Evolutionary conservation across 306 rosid genomes (phyloP).

Genomic region (Carpinus viminea): DNA sequence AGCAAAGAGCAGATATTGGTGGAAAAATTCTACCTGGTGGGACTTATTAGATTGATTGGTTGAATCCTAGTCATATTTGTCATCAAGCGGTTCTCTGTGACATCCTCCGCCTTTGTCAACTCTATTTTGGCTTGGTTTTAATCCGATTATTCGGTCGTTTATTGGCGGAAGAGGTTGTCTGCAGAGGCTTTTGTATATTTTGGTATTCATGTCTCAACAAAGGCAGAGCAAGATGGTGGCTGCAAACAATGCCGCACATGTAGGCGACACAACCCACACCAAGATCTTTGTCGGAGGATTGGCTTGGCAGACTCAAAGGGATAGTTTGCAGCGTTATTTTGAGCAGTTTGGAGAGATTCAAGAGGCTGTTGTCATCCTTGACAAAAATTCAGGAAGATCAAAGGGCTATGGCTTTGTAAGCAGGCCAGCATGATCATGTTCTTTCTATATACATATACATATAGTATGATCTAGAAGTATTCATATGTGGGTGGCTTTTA

Average conservation of each 20-base stretch:
- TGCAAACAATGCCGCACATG: slow-evolving; percentile 30
- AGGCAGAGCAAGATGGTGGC: slow-evolving; percentile 45
- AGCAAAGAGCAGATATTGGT: slow-evolving; percentile 27
- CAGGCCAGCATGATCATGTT: not conserved
- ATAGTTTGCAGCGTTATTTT: slow-evolving; percentile 43
- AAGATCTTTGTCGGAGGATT: slow-evolving; percentile 67
- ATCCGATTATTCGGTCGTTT: slow-evolving; percentile 1
- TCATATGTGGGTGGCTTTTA: not conserved
- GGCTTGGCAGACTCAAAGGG: slow-evolving; percentile 58
- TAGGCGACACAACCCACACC: slow-evolving; percentile 46
- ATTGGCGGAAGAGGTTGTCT: not conserved
- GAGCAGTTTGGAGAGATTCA: slow-evolving; percentile 62
- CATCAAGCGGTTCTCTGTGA: slow-evolving; percentile 36
- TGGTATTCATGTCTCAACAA: slow-evolving; percentile 34
- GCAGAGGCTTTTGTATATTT: slow-evolving; percentile 6
- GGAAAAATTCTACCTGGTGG: slow-evolving; percentile 8
- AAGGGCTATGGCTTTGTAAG: slow-evolving; percentile 72
- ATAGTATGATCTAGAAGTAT: not conserved
- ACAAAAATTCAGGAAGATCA: slow-evolving; percentile 51
- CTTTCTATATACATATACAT: too few species aligned
- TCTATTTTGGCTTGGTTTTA: slow-evolving; percentile 5
- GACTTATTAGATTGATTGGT: slow-evolving; percentile 29
- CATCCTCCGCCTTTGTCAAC: slow-evolving; percentile 26
- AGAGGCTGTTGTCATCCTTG: slow-evolving; percentile 62
- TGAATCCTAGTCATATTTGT: slow-evolving; percentile 18